Conservation (phyloP, 164 flowering plant species). For the Sedum album region DNA sequence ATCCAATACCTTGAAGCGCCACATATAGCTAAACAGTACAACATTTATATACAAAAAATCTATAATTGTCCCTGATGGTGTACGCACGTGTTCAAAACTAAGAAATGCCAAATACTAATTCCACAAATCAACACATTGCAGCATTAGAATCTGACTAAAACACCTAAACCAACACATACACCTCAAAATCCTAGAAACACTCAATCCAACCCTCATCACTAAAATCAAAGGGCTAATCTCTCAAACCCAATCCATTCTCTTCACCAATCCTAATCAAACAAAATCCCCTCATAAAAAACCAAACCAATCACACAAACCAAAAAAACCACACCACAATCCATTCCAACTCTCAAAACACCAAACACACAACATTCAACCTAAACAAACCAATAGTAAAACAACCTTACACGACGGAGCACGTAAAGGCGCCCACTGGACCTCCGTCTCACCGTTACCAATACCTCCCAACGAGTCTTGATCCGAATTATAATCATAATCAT, state of each 20-base stretch:
- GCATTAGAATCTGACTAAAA: background rate
- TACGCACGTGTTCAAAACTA: too few relatives aligned
- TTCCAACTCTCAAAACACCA: background rate
- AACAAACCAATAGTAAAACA: background rate
- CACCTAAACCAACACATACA: background rate
- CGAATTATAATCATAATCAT: conserved; percentile 30
- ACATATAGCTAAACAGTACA: too few relatives aligned
- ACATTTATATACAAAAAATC: too few relatives aligned
- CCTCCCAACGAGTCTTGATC: conserved; percentile 54
- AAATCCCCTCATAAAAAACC: background rate
- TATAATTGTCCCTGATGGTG: too few relatives aligned
- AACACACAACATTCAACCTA: background rate
- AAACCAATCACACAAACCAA: background rate
- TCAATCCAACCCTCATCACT: background rate
- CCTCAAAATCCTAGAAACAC: background rate
- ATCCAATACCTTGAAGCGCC: too few relatives aligned
- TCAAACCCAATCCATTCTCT: background rate
- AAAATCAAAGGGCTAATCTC: conserved; percentile 1
- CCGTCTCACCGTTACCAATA: conserved; percentile 44
- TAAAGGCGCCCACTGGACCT: conserved; percentile 18
- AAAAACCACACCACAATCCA: background rate
- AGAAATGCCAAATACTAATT: background rate
- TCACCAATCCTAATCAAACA: too few relatives aligned
- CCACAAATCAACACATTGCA: background rate
- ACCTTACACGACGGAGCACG: conserved; percentile 9